Conservation (phyloP, 192 early-diverging fungal genomes). For the Coemansia aciculifera region DNA sequence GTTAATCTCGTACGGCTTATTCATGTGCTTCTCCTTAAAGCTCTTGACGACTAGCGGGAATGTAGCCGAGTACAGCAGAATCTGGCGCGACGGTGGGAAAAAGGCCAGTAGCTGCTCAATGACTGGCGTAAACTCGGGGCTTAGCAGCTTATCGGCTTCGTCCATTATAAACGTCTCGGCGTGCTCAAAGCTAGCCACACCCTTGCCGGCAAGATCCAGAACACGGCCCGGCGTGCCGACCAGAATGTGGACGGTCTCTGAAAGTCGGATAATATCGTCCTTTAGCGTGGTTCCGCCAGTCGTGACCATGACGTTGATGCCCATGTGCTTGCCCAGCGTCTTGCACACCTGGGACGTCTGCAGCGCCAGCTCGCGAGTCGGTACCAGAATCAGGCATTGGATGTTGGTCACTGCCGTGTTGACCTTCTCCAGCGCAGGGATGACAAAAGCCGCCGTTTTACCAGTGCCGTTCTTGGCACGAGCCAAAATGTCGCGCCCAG, state of each 20-base stretch:
- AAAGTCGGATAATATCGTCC: conserved; percentile 96
- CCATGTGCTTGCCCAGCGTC: conserved; percentile 94
- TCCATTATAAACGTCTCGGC: conserved; percentile 97
- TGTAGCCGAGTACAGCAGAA: conserved; percentile 95
- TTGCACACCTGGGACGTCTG: conserved; percentile 99
- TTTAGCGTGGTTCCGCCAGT: conserved; percentile 98
- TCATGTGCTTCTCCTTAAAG: conserved; percentile 96
- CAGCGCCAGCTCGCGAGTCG: conserved; percentile 95
- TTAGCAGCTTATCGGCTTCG: conserved; percentile 98
- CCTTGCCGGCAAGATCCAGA: conserved; percentile 94
- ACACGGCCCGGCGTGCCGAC: conserved; percentile 98
- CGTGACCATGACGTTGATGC: conserved; percentile 97
- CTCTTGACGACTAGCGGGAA: conserved; percentile 97
- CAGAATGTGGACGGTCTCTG: conserved; percentile 91
- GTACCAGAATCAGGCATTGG: conserved; percentile 92
- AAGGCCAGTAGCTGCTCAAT: conserved; percentile 95
- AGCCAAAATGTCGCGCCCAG: conserved; percentile 94
- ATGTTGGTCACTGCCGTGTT: conserved; percentile 82
- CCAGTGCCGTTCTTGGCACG: conserved; percentile 95
- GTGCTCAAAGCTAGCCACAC: conserved; percentile 87
- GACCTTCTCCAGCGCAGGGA: conserved; percentile 93
- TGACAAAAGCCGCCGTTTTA: conserved; percentile 96
- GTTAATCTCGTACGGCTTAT: conserved; percentile 98
- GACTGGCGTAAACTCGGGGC: conserved; percentile 97
- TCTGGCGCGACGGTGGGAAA: conserved; percentile 87